phyloP scores from a whole-genome alignment of 1,284 basidiomycete species.

The Coniophora puteana region DNA sequence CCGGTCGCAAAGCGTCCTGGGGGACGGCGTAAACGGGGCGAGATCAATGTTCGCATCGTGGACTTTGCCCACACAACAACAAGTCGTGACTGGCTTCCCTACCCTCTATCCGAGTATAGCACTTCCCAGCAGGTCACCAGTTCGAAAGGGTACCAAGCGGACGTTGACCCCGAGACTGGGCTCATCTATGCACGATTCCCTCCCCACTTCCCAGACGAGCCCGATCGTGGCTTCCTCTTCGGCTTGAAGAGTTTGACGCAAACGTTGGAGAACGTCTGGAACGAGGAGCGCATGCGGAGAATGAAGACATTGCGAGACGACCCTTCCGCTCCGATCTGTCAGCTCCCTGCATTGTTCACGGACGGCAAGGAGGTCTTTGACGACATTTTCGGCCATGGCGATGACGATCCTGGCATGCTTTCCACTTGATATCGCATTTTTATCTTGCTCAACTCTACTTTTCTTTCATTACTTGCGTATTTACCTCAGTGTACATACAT shows the following conservation, averaged over 20 bases:
- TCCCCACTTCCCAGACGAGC: slow-evolving; percentile 83
- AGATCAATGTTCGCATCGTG: slow-evolving; percentile 94
- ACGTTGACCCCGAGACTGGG: slow-evolving; percentile 76
- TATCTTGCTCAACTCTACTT: slow-evolving; percentile 1
- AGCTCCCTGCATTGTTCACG: slow-evolving; percentile 58
- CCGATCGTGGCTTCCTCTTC: slow-evolving; percentile 93
- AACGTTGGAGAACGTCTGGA: slow-evolving; percentile 80
- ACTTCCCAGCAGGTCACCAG: slow-evolving; percentile 45
- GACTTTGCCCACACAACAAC: slow-evolving; percentile 99
- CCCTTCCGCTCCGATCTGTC: slow-evolving; percentile 38
- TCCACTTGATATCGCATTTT: slow-evolving; percentile 71
- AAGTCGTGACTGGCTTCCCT: slow-evolving; percentile 84
- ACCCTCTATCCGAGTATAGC: slow-evolving; percentile 39
- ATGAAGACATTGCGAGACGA: slow-evolving; percentile 64
- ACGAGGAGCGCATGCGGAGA: slow-evolving; percentile 70
- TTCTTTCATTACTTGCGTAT: slow-evolving; percentile 1
- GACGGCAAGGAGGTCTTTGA: slow-evolving; percentile 77
- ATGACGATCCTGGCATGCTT: slow-evolving; percentile 67
- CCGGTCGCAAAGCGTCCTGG: slow-evolving; percentile 57
- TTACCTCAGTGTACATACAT: background rate
- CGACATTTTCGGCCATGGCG: slow-evolving; percentile 63
- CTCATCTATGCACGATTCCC: slow-evolving; percentile 86
- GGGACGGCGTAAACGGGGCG: slow-evolving; percentile 74
- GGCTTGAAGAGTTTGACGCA: slow-evolving; percentile 82
- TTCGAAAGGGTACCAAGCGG: slow-evolving; percentile 78